phyloP scores from a whole-genome alignment of 1,284 basidiomycete genomes.

The Ganoderma lingzhi region DNA sequence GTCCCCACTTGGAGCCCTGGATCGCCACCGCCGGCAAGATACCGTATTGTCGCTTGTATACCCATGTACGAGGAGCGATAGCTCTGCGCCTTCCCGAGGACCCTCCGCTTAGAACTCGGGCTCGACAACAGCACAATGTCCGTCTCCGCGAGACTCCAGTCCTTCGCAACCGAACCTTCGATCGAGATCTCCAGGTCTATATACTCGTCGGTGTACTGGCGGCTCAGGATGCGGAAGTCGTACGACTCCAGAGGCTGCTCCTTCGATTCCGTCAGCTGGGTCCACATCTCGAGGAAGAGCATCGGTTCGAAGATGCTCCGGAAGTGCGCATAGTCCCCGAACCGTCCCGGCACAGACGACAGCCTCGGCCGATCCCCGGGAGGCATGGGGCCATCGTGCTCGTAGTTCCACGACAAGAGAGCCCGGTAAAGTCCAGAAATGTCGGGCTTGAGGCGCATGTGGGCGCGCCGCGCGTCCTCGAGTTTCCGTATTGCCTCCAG shows the following conservation, averaged over 20 bases:
- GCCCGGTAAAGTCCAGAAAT: slow-evolving; percentile 80
- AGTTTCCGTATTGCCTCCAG: slow-evolving; percentile 60
- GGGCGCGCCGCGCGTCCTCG: slow-evolving; percentile 69
- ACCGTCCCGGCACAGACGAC: slow-evolving; percentile 68
- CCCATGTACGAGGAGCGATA: slow-evolving; percentile 64
- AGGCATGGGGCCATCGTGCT: slow-evolving; percentile 69
- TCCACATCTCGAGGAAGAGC: slow-evolving; percentile 93
- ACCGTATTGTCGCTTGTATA: slow-evolving; percentile 58
- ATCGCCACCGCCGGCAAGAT: slow-evolving; percentile 56
- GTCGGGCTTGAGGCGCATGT: slow-evolving; percentile 85
- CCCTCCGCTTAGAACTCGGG: slow-evolving; percentile 53
- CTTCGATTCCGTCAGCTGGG: slow-evolving; percentile 84
- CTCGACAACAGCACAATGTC: slow-evolving; percentile 81
- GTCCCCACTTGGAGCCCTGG: slow-evolving; percentile 70
- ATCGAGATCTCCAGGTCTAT: slow-evolving; percentile 76
- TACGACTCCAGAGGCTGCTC: slow-evolving; percentile 65
- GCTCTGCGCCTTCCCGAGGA: slow-evolving; percentile 84
- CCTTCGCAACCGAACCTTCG: slow-evolving; percentile 62
- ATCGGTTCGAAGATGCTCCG: slow-evolving; percentile 85
- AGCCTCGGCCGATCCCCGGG: slow-evolving; percentile 51
- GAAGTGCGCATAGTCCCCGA: slow-evolving; percentile 77
- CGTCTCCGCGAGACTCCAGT: slow-evolving; percentile 82
- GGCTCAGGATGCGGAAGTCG: slow-evolving; percentile 65
- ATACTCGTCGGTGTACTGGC: slow-evolving; percentile 76
- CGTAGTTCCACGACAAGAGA: slow-evolving; percentile 91